These are phyloP conservation scores for Pichia cephalocereana DNA, from an alignment of 805 yeast genomes.

Conservation along the genomic window DNA sequence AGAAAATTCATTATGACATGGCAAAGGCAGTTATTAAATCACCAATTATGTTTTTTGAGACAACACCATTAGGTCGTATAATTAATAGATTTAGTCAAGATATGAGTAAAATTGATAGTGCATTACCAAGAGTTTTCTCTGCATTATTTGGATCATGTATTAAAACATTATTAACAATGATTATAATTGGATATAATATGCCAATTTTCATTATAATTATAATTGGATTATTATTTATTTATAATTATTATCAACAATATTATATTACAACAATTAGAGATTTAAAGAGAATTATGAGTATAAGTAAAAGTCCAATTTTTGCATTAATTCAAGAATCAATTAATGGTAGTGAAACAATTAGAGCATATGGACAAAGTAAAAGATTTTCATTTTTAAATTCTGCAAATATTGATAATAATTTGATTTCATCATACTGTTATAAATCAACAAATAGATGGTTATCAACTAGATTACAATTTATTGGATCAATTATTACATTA, in stretches of 20 bases:
- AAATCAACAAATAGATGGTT: constrained; percentile 60
- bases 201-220: constrained; percentile 46
- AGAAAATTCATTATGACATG: constrained; percentile 47
- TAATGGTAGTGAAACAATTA: constrained; percentile 66
- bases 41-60: constrained; percentile 61
- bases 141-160: constrained; percentile 37
- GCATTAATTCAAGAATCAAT: constrained; percentile 79
- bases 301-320: constrained; percentile 67
- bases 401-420: constrained; percentile 39
- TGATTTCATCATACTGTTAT: constrained; percentile 38
- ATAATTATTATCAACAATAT: constrained; percentile 60
- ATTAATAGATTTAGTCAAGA: constrained; percentile 60
- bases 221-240: constrained; percentile 40
- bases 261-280: constrained; percentile 70
- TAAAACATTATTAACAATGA: constrained; percentile 39
- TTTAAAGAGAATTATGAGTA: constrained; percentile 61
- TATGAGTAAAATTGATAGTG: constrained; percentile 46
- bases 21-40: constrained; percentile 42
- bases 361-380: constrained; percentile 61
- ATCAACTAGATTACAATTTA: constrained; percentile 48
- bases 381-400: constrained; percentile 53
- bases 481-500: constrained; percentile 49
- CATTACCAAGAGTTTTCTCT: constrained; percentile 44
- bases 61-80: constrained; percentile 61
- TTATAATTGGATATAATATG: constrained; percentile 43